Base-by-base conservation (phyloP, 768 basidiomycete species). In the Leccinum subgranulosum region DNA sequence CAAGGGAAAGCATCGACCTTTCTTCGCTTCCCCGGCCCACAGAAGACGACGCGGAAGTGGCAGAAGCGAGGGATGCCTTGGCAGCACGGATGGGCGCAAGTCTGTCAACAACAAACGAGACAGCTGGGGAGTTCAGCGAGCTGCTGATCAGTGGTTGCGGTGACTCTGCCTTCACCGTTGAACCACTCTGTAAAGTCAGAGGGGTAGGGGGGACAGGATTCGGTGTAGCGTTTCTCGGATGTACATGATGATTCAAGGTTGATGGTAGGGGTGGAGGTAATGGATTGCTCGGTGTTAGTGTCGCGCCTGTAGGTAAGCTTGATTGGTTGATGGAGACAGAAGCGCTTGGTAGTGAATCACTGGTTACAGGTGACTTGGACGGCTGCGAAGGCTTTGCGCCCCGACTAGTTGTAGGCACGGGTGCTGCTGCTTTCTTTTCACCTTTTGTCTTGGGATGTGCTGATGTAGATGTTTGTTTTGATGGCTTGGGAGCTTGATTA, bases 31-130 rank as follows among this genome's bases (percentile, higher is more conserved):
- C 33, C 15, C 19, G 43, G 33, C 14, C 52, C 50, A 36, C 54
- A 52, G 66, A 58, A 23, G 64, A 57, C 49, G 60, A 58, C n/a
- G 23, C 3, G n/a, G 49, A 36, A 28, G 49, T n/a, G 36, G 55
- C 41, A 31, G 62, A 55, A 15, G 36, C 36, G 29, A 74, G 59
- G 8, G 65, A 60, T 1, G 69, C 70, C 49, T 74, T 72, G 6
- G 63, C 71, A 27, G 72, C 72, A 27, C 71, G 71, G 58, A 72
- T 72, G 21, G 71, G 71, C 4, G 72, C 71, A 6, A 74, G 60
- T 57, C 68, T 74, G 36, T 72, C 71, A 28, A 47, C 11, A 3
- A 50, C 55, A 3, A 61, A 61, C 12, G 25, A 19, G 9, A 29
- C 5, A 29, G 33, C 53, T 14, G 62, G 51, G 11, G 61, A 60